A percentile compares a stretch with the other conserved stretches of the same genome.
Evolutionary conservation across 805 yeast genomes (phyloP).

Genomic region (Ogataea minuta): DNA sequence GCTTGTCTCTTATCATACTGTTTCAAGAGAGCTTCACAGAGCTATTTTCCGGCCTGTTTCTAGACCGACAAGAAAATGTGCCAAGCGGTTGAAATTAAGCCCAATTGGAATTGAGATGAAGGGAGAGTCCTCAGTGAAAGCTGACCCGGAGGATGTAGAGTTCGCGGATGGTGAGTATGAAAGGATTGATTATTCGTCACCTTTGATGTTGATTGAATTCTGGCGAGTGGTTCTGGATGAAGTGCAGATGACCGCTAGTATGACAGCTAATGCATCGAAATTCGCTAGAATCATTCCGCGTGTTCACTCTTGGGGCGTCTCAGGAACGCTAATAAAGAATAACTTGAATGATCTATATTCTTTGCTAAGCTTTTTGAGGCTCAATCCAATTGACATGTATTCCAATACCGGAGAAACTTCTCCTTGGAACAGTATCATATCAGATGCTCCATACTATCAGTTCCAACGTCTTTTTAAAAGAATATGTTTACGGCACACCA

Average conservation of each 20-base stretch:
- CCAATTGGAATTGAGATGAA: constrained; percentile 2
- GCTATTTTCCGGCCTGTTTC: constrained; percentile 67
- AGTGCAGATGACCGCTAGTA: constrained; percentile 85
- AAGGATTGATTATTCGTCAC: constrained; percentile 66
- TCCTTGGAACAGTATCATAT: constrained; percentile 29
- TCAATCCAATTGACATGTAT: constrained; percentile 56
- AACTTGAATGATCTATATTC: constrained; percentile 68
- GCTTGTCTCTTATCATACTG: constrained; percentile 69
- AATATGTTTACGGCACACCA: constrained; percentile 76
- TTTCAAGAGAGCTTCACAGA: constrained; percentile 73
- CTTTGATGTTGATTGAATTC: constrained; percentile 76
- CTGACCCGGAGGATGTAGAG: constrained; percentile 25
- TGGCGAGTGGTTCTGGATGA: constrained; percentile 92
- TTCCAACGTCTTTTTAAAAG: constrained; percentile 51
- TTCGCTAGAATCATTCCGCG: constrained; percentile 80
- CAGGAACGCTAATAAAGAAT: constrained; percentile 87
- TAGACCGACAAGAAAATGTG: constrained; percentile 44
- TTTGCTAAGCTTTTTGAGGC: constrained; percentile 61
- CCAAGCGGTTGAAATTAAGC: constrained; percentile 27
- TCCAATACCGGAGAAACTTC: constrained; percentile 19
- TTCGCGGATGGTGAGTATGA: constrained; percentile 23
- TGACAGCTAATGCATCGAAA: constrained; percentile 71
- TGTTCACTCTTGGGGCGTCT: constrained; percentile 93
- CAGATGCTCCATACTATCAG: constrained; percentile 35
- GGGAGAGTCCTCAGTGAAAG: constrained; percentile 4